These are phyloP conservation scores for Globisporangium nagaii DNA, from an alignment of 352 stramenopile species.

Conservation along the genomic window DNA sequence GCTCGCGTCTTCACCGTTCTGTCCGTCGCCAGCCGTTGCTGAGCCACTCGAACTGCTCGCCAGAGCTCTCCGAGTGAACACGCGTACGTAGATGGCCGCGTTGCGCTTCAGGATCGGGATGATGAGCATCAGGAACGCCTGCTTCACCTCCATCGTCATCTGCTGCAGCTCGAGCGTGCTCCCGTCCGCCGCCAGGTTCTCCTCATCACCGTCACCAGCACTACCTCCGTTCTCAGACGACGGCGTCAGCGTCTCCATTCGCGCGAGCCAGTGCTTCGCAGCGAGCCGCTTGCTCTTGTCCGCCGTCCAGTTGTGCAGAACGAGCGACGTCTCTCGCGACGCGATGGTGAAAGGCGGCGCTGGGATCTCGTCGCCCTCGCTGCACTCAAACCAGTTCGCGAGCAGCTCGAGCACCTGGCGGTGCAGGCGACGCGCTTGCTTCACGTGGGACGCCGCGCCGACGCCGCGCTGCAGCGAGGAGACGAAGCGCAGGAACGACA, in stretches of 20 bases:
- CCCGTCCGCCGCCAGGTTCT: slow-evolving; percentile 20
- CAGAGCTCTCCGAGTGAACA: slow-evolving; percentile 36
- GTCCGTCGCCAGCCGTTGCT: slow-evolving; percentile 11
- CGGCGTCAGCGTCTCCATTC: slow-evolving; percentile 25
- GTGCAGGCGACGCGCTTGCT: slow-evolving; percentile 23
- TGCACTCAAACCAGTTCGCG: slow-evolving; percentile 40
- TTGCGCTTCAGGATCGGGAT: slow-evolving; percentile 65
- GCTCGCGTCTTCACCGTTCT: slow-evolving; percentile 16
- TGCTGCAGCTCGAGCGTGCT: slow-evolving; percentile 44
- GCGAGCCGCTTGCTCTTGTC: slow-evolving; percentile 29
- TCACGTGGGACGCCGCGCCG: slow-evolving; percentile 7
- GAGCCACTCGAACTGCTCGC: neutral
- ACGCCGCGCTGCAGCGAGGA: slow-evolving; percentile 10
- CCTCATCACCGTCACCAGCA: no score
- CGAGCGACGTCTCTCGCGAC: slow-evolving; percentile 46
- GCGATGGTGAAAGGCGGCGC: slow-evolving; percentile 46
- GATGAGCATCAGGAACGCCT: slow-evolving; percentile 64
- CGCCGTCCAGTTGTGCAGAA: slow-evolving; percentile 57
- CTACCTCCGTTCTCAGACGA: slow-evolving; percentile 14
- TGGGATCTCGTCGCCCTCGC: slow-evolving; percentile 16
- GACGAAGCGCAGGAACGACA: slow-evolving; percentile 20
- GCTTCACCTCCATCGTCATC: slow-evolving; percentile 66
- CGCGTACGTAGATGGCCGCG: slow-evolving; percentile 33
- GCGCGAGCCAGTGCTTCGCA: slow-evolving; percentile 40
- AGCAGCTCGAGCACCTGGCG: slow-evolving; percentile 30